These are phyloP conservation scores for Xylariaceae sp. DNA, from an alignment of 2,329 filamentous ascomycete genomes.

Conservation along the genomic window DNA sequence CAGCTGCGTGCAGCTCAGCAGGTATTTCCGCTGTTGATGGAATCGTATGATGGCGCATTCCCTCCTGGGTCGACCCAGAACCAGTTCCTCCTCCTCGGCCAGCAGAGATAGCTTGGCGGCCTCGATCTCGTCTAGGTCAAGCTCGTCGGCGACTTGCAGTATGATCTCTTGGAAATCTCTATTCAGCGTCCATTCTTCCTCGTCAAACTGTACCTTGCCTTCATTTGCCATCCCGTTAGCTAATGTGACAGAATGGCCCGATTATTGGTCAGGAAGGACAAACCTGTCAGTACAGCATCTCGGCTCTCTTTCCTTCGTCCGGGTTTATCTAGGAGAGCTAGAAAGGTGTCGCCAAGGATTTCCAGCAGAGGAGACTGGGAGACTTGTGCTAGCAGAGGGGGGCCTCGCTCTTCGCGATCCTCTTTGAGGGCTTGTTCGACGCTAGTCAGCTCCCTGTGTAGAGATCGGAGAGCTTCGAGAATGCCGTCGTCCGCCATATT, in stretches of 20 bases:
- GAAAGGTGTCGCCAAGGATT: constrained; percentile 58
- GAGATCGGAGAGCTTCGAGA: constrained; percentile 70
- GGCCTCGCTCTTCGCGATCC: constrained; percentile 58
- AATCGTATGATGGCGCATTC: constrained; percentile 80
- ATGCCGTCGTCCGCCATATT: constrained; percentile 66
- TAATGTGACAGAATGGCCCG: too few relatives aligned
- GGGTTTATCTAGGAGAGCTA: constrained; percentile 66
- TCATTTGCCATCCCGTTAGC: constrained; percentile 14
- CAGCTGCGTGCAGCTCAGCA: constrained; percentile 77
- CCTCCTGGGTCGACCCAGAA: constrained; percentile 64
- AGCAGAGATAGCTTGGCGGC: constrained; percentile 70
- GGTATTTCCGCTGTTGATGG: constrained; percentile 74
- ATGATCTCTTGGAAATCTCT: constrained; percentile 78
- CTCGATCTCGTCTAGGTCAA: constrained; percentile 84
- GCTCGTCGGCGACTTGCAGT: constrained; percentile 74
- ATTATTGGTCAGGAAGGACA: constrained; percentile 19
- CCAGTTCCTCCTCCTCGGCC: constrained; percentile 59
- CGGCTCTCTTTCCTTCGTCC: constrained; percentile 69
- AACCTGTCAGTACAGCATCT: constrained; percentile 61
- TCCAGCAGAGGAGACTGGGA: constrained; percentile 42
- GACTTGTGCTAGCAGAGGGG: constrained; percentile 29
- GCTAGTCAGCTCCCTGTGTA: constrained; percentile 78
- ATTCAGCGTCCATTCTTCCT: constrained; percentile 73
- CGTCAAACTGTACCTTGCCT: constrained; percentile 71
- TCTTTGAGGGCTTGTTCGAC: constrained; percentile 60